Conservation (phyloP, 1,284 basidiomycete genomes). For the Ceratobasidium sp. region DNA sequence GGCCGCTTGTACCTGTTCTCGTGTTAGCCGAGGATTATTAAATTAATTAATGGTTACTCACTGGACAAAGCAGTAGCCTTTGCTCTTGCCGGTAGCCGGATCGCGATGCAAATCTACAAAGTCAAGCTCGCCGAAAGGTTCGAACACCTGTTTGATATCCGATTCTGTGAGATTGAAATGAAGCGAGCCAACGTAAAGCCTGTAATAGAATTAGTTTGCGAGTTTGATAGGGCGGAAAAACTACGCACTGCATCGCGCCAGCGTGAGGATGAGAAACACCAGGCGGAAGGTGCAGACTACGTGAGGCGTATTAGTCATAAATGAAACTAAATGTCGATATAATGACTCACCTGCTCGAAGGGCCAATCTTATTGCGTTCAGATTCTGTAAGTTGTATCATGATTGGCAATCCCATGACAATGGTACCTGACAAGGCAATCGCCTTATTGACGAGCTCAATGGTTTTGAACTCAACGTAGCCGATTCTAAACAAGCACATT, state of each 20-base stretch:
- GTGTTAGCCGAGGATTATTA: no score
- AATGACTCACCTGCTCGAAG: constrained; percentile 85
- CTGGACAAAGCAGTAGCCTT: constrained; percentile 99
- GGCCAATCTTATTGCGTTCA: constrained; percentile 84
- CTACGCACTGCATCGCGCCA: constrained; percentile 79
- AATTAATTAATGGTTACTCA: constrained; percentile 59
- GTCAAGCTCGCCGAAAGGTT: constrained; percentile 97
- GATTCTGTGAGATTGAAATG: constrained; percentile 97
- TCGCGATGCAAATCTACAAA: constrained; percentile 98
- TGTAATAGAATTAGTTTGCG: constrained; percentile 56
- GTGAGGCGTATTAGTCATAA: constrained; percentile 45
- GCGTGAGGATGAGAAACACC: constrained; percentile 78
- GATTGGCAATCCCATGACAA: constrained; percentile 98
- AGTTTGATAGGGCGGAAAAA: constrained; percentile 54
- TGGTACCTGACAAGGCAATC: constrained; percentile 88
- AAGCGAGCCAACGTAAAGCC: constrained; percentile 96
- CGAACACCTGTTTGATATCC: constrained; percentile 98
- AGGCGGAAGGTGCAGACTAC: constrained; percentile 80
- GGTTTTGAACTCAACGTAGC: constrained; percentile 95
- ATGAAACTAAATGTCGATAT: constrained; percentile 53
- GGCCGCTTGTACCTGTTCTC: neutral
- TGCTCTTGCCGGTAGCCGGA: constrained; percentile 92
- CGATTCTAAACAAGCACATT: constrained; percentile 70
- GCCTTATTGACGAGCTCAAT: constrained; percentile 94
- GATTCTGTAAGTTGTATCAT: constrained; percentile 97